Evolutionary conservation across 257 asterid species (phyloP).

Genomic region (Misopates orontium): DNA sequence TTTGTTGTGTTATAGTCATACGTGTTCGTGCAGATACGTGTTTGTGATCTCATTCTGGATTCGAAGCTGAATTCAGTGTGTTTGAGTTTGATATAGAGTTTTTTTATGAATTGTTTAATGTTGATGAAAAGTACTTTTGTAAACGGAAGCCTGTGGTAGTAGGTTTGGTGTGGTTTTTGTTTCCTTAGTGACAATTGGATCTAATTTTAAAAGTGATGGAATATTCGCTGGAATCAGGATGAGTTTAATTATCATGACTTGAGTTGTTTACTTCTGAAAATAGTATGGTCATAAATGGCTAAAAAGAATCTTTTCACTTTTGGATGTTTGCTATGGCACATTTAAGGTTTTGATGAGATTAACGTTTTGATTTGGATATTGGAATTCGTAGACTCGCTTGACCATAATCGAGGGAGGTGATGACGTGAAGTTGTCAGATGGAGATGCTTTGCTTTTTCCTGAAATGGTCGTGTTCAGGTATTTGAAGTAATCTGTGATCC

Average conservation of each 20-base stretch:
- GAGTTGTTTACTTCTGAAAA: conserved; percentile 8
- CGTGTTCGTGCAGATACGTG: no score
- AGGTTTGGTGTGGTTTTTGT: neutral
- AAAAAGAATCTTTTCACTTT: neutral
- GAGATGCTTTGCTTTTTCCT: conserved; percentile 89
- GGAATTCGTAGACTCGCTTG: conserved; percentile 66
- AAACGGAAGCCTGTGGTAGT: conserved; percentile 13
- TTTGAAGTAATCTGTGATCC: conserved; percentile 10
- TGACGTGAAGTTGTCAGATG: conserved; percentile 64
- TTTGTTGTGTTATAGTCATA: no score
- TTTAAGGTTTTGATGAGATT: conserved; percentile 18
- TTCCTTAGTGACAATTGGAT: neutral
- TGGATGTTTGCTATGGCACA: neutral
- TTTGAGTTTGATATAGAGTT: neutral
- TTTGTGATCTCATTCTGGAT: neutral
- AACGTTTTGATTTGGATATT: conserved; percentile 24
- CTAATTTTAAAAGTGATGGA: neutral
- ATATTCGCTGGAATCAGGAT: conserved; percentile 10
- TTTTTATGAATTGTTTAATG: neutral
- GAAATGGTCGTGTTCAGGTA: conserved; percentile 87
- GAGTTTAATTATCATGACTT: conserved; percentile 2
- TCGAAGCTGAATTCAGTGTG: no score
- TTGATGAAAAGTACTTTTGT: neutral
- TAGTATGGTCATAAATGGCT: neutral
- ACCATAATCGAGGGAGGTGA: conserved; percentile 72